phyloP scores from a whole-genome alignment of 2,329 filamentous ascomycete species.

The Claviceps arundinis region DNA sequence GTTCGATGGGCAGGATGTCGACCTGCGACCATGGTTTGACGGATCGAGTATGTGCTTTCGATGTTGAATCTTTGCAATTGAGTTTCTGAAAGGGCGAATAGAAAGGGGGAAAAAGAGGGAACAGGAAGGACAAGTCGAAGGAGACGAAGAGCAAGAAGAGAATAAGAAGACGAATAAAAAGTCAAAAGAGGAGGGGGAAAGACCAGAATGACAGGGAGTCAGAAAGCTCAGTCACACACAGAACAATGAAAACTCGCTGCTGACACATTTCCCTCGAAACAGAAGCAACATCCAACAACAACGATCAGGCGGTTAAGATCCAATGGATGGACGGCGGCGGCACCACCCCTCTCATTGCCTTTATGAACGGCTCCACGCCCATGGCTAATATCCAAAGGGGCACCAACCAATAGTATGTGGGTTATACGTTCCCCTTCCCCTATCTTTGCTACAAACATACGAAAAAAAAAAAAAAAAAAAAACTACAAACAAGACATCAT shows the following conservation, averaged over 20 bases:
- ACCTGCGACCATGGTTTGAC: conserved; percentile 18
- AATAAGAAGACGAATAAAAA: no score
- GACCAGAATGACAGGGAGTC: no score
- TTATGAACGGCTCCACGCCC: conserved; percentile 12
- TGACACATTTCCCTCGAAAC: neutral
- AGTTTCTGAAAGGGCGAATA: no score
- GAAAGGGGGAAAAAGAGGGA: no score
- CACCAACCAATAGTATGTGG: conserved; percentile 17
- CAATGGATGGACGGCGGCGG: conserved; percentile 20
- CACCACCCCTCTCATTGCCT: conserved; percentile 12
- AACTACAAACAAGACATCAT: neutral
- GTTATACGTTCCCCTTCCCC: neutral
- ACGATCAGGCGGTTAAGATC: conserved; percentile 13
- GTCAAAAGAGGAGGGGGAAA: no score
- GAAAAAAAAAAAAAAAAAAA: neutral
- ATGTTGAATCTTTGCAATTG: no score
- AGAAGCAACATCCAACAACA: conserved; percentile 15
- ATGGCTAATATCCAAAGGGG: conserved; percentile 10
- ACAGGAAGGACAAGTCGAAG: no score
- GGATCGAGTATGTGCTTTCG: conserved; percentile 12
- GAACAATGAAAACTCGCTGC: no score
- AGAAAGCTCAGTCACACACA: neutral
- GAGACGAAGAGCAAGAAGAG: no score
- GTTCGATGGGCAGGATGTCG: conserved; percentile 11
- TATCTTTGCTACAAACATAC: neutral